Percentiles rank a stretch among this genome's conserved stretches.
These are phyloP conservation scores for Stropharia rugosoannulata DNA, from an alignment of 768 basidiomycete genomes.

Conservation along the genomic window DNA sequence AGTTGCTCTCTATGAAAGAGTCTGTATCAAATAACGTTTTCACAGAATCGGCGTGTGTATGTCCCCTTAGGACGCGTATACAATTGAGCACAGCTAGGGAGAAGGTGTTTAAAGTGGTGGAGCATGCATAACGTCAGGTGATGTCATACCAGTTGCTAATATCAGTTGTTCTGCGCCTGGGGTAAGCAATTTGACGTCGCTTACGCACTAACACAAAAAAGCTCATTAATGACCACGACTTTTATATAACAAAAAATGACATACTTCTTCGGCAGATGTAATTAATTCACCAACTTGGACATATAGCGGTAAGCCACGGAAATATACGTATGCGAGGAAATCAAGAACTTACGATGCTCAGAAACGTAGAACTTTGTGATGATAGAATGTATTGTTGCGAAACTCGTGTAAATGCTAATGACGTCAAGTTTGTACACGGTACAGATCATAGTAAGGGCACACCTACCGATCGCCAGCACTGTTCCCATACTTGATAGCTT, in stretches of 20 bases:
- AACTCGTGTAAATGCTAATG: constrained; percentile 58
- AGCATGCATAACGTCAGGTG: background rate
- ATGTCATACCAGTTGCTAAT: constrained; percentile 48
- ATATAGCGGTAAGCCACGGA: constrained; percentile 4
- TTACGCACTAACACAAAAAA: constrained; percentile 40
- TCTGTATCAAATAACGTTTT: constrained; percentile 62
- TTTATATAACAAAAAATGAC: constrained; percentile 7
- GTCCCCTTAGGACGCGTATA: constrained; percentile 63
- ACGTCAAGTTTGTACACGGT: background rate
- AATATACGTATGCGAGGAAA: background rate
- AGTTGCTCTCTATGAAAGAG: constrained; percentile 55
- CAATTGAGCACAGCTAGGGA: constrained; percentile 55
- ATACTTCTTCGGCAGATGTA: constrained; percentile 60
- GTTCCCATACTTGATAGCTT: constrained; percentile 63
- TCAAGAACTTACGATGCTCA: constrained; percentile 50
- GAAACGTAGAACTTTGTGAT: constrained; percentile 57
- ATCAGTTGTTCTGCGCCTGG: constrained; percentile 52
- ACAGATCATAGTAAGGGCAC: background rate
- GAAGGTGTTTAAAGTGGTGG: background rate
- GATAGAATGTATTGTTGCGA: constrained; percentile 55
- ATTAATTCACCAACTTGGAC: constrained; percentile 56
- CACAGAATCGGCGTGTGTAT: constrained; percentile 46
- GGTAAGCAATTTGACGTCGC: constrained; percentile 56
- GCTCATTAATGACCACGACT: background rate
- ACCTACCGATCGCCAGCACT: constrained; percentile 66